These are phyloP conservation scores for Hypoxylon subgilvum DNA, from an alignment of 495 filamentous ascomycete species.

Conservation along the genomic window DNA sequence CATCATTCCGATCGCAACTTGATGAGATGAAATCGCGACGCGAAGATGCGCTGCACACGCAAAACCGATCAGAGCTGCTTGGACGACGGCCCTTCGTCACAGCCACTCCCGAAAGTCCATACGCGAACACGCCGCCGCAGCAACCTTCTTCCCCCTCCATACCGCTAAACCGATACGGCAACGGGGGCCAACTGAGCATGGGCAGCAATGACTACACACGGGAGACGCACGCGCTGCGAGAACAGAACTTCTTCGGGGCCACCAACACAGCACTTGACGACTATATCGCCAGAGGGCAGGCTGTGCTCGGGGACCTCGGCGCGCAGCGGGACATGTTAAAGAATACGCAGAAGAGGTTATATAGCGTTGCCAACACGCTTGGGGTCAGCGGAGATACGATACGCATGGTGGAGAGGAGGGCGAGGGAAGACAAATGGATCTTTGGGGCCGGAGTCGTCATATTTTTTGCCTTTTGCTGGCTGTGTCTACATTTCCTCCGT, in stretches of 20 bases:
- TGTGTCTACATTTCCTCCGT: conserved; percentile 81
- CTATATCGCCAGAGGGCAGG: conserved; percentile 87
- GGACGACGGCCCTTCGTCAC: conserved; percentile 87
- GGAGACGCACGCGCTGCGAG: conserved; percentile 84
- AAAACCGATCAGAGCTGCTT: conserved; percentile 82
- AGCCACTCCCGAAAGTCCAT: conserved; percentile 93
- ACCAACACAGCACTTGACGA: conserved; percentile 88
- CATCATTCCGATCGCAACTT: conserved; percentile 77
- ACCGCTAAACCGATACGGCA: conserved; percentile 43
- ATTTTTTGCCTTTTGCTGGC: conserved; percentile 93
- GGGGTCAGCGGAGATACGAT: conserved; percentile 96
- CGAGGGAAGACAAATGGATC: conserved; percentile 96
- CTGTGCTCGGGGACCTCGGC: conserved; percentile 85
- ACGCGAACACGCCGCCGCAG: conserved; percentile 64
- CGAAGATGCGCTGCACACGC: conserved; percentile 75
- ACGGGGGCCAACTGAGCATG: conserved; percentile 60
- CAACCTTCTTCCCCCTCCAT: conserved; percentile 25
- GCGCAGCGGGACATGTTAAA: conserved; percentile 95
- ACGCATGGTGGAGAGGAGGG: conserved; percentile 88
- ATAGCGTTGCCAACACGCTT: conserved; percentile 91
- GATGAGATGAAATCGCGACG: conserved; percentile 74
- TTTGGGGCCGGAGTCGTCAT: conserved; percentile 86
- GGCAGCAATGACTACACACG: conserved; percentile 65
- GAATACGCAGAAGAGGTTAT: conserved; percentile 86
- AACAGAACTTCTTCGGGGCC: conserved; percentile 81